A percentile compares a stretch with the other conserved stretches of the same genome.
These are phyloP conservation scores for Phytophthora chlamydospora DNA, from an alignment of 352 stramenopile genomes.

Conservation along the genomic window DNA sequence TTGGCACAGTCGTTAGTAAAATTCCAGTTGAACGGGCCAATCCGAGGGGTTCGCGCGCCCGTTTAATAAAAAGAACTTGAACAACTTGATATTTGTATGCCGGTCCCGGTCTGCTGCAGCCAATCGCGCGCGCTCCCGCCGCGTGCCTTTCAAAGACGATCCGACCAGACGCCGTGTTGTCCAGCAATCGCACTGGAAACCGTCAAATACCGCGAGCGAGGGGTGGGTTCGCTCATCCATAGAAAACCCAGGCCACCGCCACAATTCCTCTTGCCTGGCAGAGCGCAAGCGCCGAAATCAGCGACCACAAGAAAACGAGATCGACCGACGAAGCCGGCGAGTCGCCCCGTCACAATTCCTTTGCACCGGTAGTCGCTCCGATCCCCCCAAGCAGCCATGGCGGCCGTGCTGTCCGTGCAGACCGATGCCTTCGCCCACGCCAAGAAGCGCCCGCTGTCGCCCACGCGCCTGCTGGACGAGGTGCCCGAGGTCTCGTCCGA, in stretches of 20 bases:
- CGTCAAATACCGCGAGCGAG: slow-evolving; percentile 27
- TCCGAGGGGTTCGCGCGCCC: background rate
- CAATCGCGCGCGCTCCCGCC: slow-evolving; percentile 15
- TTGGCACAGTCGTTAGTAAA: too few relatives aligned
- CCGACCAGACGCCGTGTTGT: slow-evolving; percentile 15
- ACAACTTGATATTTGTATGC: slow-evolving; percentile 15
- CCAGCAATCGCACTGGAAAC: slow-evolving; percentile 20
- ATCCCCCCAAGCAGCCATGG: slow-evolving; percentile 22
- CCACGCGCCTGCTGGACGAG: slow-evolving; percentile 26
- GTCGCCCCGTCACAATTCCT: slow-evolving; percentile 22
- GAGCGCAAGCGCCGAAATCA: slow-evolving; percentile 21
- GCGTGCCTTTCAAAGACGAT: background rate
- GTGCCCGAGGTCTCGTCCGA: slow-evolving; percentile 25
- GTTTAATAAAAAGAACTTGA: slow-evolving; percentile 6
- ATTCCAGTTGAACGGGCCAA: background rate
- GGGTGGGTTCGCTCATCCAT: slow-evolving; percentile 17
- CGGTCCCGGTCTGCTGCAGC: background rate
- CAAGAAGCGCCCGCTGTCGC: slow-evolving; percentile 43
- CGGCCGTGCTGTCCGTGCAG: slow-evolving; percentile 33
- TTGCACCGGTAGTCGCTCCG: background rate
- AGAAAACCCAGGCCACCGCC: slow-evolving; percentile 16
- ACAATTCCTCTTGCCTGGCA: slow-evolving; percentile 18
- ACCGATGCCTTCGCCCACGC: slow-evolving; percentile 12
- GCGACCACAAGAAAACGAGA: too few relatives aligned
- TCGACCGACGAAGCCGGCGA: too few relatives aligned